These are phyloP conservation scores for Deuterostichococcus epilithicus DNA, from an alignment of 139 green algal species.

Conservation along the genomic window DNA sequence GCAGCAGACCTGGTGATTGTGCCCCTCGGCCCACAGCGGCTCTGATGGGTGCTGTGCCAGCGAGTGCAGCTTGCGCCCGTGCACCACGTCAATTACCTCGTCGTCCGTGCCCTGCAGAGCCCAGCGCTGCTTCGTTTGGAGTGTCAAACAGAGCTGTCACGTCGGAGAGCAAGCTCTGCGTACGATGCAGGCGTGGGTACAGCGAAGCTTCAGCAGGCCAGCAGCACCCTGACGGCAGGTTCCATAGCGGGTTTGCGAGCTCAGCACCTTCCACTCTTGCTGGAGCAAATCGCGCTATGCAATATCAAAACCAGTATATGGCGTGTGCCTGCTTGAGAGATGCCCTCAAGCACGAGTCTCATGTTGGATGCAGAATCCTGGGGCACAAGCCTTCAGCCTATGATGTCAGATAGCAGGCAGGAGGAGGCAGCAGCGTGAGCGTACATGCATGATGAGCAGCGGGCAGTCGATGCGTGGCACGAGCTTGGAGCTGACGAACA, in stretches of 20 bases:
- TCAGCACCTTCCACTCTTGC: too few species aligned
- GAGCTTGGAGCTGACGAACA: constrained; percentile 78
- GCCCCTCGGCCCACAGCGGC: constrained; percentile 70
- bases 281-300: not conserved
- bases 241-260: too few species aligned
- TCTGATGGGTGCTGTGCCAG: constrained; percentile 48
- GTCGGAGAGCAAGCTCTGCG: too few species aligned
- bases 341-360: not conserved
- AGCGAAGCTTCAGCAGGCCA: too few species aligned
- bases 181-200: too few species aligned
- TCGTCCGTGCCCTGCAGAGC: constrained; percentile 42
- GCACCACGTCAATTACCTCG: constrained; percentile 79
- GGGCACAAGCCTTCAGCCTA: not conserved
- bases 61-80: constrained; percentile 61
- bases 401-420: not conserved
- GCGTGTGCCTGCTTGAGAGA: not conserved
- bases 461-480: constrained; percentile 57
- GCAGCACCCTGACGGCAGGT: too few species aligned
- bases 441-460: constrained; percentile 69
- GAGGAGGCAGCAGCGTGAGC: not conserved
- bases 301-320: not conserved
- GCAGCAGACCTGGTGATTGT: constrained; percentile 48
- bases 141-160: not conserved
- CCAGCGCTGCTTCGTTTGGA: not conserved
- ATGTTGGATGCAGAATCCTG: not conserved